These are phyloP conservation scores for Fusarium duplospermum DNA, from an alignment of 2,329 filamentous ascomycete species.

Conservation along the genomic window DNA sequence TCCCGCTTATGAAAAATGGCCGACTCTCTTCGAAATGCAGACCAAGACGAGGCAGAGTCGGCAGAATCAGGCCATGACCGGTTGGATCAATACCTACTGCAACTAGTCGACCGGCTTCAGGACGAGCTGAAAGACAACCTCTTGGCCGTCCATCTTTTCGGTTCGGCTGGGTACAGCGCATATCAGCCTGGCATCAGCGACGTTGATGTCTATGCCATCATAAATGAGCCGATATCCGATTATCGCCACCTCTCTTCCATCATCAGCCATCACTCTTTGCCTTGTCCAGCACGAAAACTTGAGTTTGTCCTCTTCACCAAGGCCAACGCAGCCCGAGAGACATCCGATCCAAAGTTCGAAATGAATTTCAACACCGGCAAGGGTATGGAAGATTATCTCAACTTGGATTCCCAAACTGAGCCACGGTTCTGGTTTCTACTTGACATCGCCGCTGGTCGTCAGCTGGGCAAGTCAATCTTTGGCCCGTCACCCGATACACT, in stretches of 20 bases:
- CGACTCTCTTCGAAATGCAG: not conserved
- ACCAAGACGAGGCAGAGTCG: not conserved
- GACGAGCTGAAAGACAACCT: not conserved
- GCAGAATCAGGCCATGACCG: not conserved
- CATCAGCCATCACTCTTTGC: not conserved
- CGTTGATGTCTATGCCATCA: slow-evolving; percentile 12
- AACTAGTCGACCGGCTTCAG: not conserved
- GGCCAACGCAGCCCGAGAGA: not conserved
- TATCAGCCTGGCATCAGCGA: slow-evolving; percentile 15
- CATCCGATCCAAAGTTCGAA: slow-evolving; percentile 13
- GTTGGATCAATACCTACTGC: not conserved
- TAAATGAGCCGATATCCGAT: not conserved
- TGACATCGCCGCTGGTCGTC: slow-evolving; percentile 11
- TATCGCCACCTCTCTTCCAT: not conserved
- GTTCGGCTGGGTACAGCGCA: slow-evolving; percentile 18
- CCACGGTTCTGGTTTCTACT: slow-evolving; percentile 24
- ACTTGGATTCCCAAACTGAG: slow-evolving; percentile 3
- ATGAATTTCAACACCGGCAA: slow-evolving; percentile 23
- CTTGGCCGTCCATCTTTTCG: slow-evolving; percentile 18
- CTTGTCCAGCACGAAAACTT: slow-evolving; percentile 14
- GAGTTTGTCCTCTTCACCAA: slow-evolving; percentile 19
- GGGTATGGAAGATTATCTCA: slow-evolving; percentile 5
- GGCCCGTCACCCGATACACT: not conserved
- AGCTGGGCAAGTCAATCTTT: slow-evolving; percentile 2
- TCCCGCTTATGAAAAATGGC: not conserved